Evolutionary conservation across 2,329 filamentous ascomycete genomes (phyloP).

Genomic region (Trichoderma breve): DNA sequence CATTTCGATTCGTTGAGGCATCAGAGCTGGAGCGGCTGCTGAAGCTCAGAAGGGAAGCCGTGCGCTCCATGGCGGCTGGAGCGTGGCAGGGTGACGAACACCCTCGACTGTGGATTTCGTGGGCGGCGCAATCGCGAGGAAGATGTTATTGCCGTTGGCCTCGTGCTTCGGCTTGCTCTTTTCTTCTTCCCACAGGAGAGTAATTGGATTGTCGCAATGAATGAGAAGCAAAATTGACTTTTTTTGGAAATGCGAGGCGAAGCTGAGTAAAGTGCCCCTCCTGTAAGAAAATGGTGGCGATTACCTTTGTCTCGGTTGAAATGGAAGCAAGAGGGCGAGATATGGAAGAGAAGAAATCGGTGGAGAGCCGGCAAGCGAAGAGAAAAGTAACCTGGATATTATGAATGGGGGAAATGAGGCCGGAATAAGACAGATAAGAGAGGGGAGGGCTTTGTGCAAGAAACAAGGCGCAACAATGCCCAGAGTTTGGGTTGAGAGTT

Average conservation of each 20-base stretch:
- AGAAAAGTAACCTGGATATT: neutral
- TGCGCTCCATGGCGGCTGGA: conserved; percentile 28
- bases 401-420: neutral
- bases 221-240: too few relatives aligned
- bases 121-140: neutral
- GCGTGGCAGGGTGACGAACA: conserved; percentile 13
- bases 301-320: neutral
- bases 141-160: neutral
- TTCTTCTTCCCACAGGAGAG: neutral
- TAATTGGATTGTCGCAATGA: neutral
- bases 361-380: neutral
- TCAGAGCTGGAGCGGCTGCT: conserved; percentile 38
- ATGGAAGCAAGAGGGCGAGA: neutral
- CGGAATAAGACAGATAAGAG: neutral
- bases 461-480: neutral
- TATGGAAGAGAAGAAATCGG: neutral
- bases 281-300: neutral
- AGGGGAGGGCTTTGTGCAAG: neutral
- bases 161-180: neutral
- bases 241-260: neutral
- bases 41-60: conserved; percentile 34
- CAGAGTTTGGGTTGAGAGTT: neutral
- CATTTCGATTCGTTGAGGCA: conserved; percentile 32
- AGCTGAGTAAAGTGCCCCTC: neutral
- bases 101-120: neutral